Evolutionary conservation across 805 yeast species (phyloP), one percentile per base, ranked within the genome.

Genomic region (Zygosaccharomyces bailii): DNA sequence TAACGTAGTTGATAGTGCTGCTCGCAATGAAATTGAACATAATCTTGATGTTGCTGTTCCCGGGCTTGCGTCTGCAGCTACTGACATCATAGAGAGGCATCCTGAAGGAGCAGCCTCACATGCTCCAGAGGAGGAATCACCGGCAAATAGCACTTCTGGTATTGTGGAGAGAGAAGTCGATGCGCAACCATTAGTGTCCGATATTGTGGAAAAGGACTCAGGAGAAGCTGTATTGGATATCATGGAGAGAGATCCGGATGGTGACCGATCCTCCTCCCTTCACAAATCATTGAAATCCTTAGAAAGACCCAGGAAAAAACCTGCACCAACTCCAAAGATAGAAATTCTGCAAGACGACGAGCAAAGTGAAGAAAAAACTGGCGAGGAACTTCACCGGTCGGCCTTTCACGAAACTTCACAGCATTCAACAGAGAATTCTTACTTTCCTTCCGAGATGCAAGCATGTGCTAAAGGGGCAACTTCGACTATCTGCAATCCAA

Each of bases 401-500:
- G n/a, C n/a, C n/a, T n/a, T n/a, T n/a, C n/a, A n/a, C n/a, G n/a
- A n/a, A n/a, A n/a, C 29, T 13, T 4, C 18, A 10, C 19, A 13
- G 2, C 35, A 3, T 18, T 14, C 32, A n/a, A 7, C 25, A 16
- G 33, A 37, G 10, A 10, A 31, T 6, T 37, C 40, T 3, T 14
- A 24, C 17, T 37, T 37, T 9, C 40, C 40, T 8, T 24, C 40
- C n/a, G 40, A 37, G 25, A 21, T 37, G 4, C 30, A 16, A 10
- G 18, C 16, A 14, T 31, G 24, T 10, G 31, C 31, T 10, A 17
- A 16, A 19, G 33, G 21, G 14, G 32, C 40, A 23, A 21, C 14
- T n/a, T 21, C 29, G 8, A 17, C 33, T 29, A 27, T 43, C 27
- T 31, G 19, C 19, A 31, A 14, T 5, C 64, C 66, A 4, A 51